Base-by-base conservation (phyloP, 345 rosid genomes). In the Lenwebbia sp. region DNA sequence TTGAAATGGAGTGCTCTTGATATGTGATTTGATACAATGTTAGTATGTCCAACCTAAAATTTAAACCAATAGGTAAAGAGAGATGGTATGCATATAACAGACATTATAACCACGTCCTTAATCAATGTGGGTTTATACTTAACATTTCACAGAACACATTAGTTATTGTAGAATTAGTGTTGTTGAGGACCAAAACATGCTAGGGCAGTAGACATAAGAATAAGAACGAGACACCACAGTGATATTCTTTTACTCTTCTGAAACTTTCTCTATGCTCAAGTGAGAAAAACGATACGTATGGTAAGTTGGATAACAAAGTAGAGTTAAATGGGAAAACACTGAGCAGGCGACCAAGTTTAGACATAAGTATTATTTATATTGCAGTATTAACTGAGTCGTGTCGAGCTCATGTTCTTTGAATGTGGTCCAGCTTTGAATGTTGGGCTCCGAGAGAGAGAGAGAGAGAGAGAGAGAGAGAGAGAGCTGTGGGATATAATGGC, bases 351-450 rank as follows among this genome's bases (percentile, higher is more conserved):
- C 84, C 58, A 52, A 83, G 57, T 52, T 52, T 70, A 70, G 81
- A 37, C 81, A 70, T 19, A 51, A 37, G 57, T 7, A 83, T 50
- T 54, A 83, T 83, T 83, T 83, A 28, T 37, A 52, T 52, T 22
- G 58, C 84, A 28, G 33, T 47, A 54, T 54, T 82, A 41, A 10
- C 81, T 19, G 81, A 19, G 23, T 37, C 47, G 86, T 85, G 82
- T 55, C 57, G 70, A 85, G 65, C 52, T 50, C 52, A 2, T 11
- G 52, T 89, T 78, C 81, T 41, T 21, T 70, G 21, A 37, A 70
- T 70, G 81, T 70, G 65, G 70, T 88, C 89, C 93, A 92, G 92
- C 93, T 92, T 88, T 19, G 90, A 84, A 85, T 90, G 92, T 88
- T 90, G 91, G 91, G 70, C 83, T 7, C 55, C 85, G 60, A 74